These are phyloP conservation scores for Emergomyces africanus DNA, from an alignment of 2,329 filamentous ascomycete species.

Conservation along the genomic window DNA sequence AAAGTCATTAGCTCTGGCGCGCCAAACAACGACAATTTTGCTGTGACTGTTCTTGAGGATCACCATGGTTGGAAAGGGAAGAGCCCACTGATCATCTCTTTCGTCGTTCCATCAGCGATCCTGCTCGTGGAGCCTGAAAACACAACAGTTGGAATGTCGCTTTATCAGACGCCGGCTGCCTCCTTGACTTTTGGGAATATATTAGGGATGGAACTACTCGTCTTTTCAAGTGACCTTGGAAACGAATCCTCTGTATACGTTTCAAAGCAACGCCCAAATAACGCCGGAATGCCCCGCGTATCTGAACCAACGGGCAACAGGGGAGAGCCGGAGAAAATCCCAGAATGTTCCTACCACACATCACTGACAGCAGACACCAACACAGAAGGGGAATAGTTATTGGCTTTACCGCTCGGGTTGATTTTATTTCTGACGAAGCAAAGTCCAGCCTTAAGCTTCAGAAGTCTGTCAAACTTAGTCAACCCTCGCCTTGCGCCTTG, in stretches of 20 bases:
- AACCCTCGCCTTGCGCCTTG: slow-evolving; percentile 10
- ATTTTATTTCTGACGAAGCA: slow-evolving; percentile 3
- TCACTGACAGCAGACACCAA: slow-evolving; percentile 4
- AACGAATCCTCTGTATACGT: slow-evolving; percentile 15
- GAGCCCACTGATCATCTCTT: slow-evolving; percentile 16
- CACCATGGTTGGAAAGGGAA: slow-evolving; percentile 13
- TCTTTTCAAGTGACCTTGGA: slow-evolving; percentile 12
- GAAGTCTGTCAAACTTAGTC: slow-evolving; percentile 3
- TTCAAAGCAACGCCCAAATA: slow-evolving; percentile 17
- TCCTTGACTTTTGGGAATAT: slow-evolving; percentile 4
- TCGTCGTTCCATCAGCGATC: slow-evolving; percentile 14
- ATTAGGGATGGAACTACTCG: slow-evolving; percentile 12
- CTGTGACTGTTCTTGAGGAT: slow-evolving; percentile 13
- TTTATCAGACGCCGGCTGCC: slow-evolving; percentile 10
- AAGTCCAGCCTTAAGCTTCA: slow-evolving; percentile 5
- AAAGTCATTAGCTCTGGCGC: slow-evolving; percentile 6
- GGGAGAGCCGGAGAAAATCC: background rate
- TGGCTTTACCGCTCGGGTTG: slow-evolving; percentile 7
- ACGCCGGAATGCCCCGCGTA: slow-evolving; percentile 8
- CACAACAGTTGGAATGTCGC: slow-evolving; percentile 10
- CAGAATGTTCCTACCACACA: background rate
- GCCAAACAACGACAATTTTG: slow-evolving; percentile 9
- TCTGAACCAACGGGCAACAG: background rate
- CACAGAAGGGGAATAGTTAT: slow-evolving; percentile 3
- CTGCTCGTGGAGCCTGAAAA: slow-evolving; percentile 9